Evolutionary conservation across 73 alveolate species (phyloP).

Genomic region (Paramecium sexaurelia): DNA sequence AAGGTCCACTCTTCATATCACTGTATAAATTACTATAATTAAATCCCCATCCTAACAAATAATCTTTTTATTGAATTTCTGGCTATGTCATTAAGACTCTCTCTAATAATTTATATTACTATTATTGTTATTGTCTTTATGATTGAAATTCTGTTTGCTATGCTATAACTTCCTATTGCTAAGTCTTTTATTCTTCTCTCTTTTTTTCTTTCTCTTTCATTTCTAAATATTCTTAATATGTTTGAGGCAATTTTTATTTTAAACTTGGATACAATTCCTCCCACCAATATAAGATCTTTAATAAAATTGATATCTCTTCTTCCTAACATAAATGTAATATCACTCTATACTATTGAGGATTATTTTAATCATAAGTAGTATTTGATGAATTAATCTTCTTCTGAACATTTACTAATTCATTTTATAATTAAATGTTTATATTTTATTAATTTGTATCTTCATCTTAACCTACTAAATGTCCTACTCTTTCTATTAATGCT

Average conservation of each 20-base stretch:
- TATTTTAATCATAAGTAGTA: not conserved
- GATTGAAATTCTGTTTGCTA: slow-evolving; percentile 21
- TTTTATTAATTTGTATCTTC: not conserved
- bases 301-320: slow-evolving; percentile 57
- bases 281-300: slow-evolving; percentile 63
- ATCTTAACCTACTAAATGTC: not conserved
- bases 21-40: slow-evolving; percentile 55
- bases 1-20: slow-evolving; percentile 46
- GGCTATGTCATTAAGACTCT: slow-evolving; percentile 64
- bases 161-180: slow-evolving; percentile 51
- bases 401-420: not conserved
- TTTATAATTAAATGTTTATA: not conserved
- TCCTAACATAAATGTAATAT: slow-evolving; percentile 58
- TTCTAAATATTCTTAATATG: slow-evolving; percentile 22
- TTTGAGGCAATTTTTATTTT: slow-evolving; percentile 4
- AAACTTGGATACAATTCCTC: slow-evolving; percentile 63
- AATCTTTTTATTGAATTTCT: slow-evolving; percentile 13
- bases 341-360: slow-evolving; percentile 22
- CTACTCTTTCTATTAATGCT: not conserved
- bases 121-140: not conserved
- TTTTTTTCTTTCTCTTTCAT: slow-evolving; percentile 52
- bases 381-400: not conserved
- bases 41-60: slow-evolving; percentile 60
- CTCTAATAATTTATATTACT: slow-evolving; percentile 54
- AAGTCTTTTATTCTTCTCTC: slow-evolving; percentile 38